Conservation (phyloP, 1,284 basidiomycete genomes). For the Ceratobasidium papillatum region DNA sequence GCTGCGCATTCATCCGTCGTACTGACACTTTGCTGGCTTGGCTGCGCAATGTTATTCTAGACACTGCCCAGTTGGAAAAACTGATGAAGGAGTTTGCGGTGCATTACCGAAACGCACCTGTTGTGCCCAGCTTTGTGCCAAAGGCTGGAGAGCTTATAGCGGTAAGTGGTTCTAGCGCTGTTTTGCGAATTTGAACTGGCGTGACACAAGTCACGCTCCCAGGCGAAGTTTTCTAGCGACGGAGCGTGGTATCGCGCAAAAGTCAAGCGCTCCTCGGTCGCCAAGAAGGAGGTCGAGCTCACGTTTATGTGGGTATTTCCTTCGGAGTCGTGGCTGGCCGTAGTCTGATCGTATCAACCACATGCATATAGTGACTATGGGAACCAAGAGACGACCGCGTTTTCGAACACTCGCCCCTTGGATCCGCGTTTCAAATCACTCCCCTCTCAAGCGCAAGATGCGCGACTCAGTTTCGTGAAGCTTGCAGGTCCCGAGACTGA, state of each 20-base stretch:
- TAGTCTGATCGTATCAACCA: not conserved
- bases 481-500: conserved; percentile 80
- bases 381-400: conserved; percentile 85
- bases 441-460: conserved; percentile 81
- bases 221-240: conserved; percentile 78
- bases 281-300: conserved; percentile 90
- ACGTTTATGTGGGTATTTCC: conserved; percentile 65
- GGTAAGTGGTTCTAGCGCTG: conserved; percentile 55
- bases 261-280: conserved; percentile 78
- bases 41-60: conserved; percentile 54
- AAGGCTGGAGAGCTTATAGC: conserved; percentile 89
- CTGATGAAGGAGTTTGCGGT: conserved; percentile 93
- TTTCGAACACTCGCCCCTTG: conserved; percentile 74
- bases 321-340: not conserved
- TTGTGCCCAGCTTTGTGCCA: conserved; percentile 74
- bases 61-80: conserved; percentile 87
- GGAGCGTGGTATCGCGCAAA: conserved; percentile 94
- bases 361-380: conserved; percentile 68
- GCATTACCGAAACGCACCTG: conserved; percentile 74
- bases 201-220: conserved; percentile 29
- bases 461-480: conserved; percentile 86
- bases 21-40: not conserved
- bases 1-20: conserved; percentile 12
- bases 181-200: conserved; percentile 22
- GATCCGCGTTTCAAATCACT: conserved; percentile 86